These are phyloP conservation scores for Geranomyces michiganensis DNA, from an alignment of 192 early-diverging fungal species.

Conservation along the genomic window DNA sequence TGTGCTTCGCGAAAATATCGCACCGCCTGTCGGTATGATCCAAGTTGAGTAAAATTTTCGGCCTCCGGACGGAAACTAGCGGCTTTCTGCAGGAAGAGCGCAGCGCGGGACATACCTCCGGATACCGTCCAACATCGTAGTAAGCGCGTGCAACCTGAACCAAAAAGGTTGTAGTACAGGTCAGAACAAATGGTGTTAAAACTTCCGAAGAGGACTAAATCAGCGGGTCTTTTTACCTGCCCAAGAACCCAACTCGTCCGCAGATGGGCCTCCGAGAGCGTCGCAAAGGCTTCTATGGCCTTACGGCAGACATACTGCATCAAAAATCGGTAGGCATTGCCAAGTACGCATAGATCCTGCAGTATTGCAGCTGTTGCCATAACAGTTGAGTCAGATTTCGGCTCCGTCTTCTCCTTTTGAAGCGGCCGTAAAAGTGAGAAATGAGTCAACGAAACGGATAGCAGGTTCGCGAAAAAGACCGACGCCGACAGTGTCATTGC, in stretches of 20 bases:
- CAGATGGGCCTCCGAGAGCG: constrained; percentile 17
- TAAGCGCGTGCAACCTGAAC: constrained; percentile 54
- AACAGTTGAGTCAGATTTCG: not conserved
- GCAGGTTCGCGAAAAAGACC: too few relatives aligned
- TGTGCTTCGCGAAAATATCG: constrained; percentile 40
- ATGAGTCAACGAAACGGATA: too few relatives aligned
- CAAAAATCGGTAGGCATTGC: constrained; percentile 25
- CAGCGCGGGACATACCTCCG: constrained; percentile 42
- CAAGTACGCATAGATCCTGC: constrained; percentile 10
- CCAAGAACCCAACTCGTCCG: constrained; percentile 30
- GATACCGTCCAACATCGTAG: constrained; percentile 57
- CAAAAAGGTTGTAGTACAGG: constrained; percentile 27
- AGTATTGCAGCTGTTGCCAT: not conserved
- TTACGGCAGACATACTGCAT: constrained; percentile 26
- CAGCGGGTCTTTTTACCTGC: constrained; percentile 2
- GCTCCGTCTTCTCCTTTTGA: not conserved
- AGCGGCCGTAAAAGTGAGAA: too few relatives aligned
- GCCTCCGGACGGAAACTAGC: too few relatives aligned
- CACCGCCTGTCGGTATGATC: too few relatives aligned
- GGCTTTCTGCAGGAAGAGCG: not conserved
- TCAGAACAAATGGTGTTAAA: too few relatives aligned
- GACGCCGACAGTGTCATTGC: too few relatives aligned
- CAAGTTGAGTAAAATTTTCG: too few relatives aligned
- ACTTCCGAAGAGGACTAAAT: too few relatives aligned
- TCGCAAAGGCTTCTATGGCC: constrained; percentile 21